Conservation (phyloP, 306 rosid species). For the Vigna unguiculata region DNA sequence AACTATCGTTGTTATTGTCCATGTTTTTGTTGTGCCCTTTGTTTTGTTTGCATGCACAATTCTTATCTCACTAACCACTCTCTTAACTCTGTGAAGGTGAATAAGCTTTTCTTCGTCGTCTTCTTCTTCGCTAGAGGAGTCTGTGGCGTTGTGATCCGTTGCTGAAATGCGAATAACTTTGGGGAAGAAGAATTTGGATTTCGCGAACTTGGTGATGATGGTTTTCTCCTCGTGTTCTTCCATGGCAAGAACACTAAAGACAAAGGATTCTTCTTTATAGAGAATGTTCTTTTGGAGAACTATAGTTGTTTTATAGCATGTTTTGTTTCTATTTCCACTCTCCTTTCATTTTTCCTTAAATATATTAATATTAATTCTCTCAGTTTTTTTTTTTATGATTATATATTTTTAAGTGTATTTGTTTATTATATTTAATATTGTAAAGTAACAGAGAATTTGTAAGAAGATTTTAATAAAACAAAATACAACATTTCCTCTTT, state of each 20-base stretch:
- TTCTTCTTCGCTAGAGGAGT: slow-evolving; percentile 76
- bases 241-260: not conserved
- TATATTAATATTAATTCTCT: not conserved
- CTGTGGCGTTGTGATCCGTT: slow-evolving; percentile 76
- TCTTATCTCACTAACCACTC: slow-evolving; percentile 58
- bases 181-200: not conserved
- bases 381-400: not conserved
- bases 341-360: too few species aligned
- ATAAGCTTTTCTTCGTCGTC: slow-evolving; percentile 11
- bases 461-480: not conserved
- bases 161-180: slow-evolving; percentile 56
- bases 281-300: not conserved
- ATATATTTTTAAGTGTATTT: not conserved
- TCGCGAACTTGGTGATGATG: slow-evolving; percentile 5
- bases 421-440: not conserved
- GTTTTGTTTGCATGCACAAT: not conserved
- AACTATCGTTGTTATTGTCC: too few species aligned
- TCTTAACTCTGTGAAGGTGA: slow-evolving; percentile 34
- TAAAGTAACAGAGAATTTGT: not conserved
- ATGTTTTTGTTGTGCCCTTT: slow-evolving; percentile 24
- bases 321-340: not conserved
- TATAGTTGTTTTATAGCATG: slow-evolving; percentile 21
- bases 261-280: not conserved
- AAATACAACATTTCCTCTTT: not conserved
- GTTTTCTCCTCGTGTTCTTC: not conserved